These are phyloP conservation scores for Phycomyces nitens DNA, from an alignment of 192 early-diverging fungal species.

Conservation along the genomic window DNA sequence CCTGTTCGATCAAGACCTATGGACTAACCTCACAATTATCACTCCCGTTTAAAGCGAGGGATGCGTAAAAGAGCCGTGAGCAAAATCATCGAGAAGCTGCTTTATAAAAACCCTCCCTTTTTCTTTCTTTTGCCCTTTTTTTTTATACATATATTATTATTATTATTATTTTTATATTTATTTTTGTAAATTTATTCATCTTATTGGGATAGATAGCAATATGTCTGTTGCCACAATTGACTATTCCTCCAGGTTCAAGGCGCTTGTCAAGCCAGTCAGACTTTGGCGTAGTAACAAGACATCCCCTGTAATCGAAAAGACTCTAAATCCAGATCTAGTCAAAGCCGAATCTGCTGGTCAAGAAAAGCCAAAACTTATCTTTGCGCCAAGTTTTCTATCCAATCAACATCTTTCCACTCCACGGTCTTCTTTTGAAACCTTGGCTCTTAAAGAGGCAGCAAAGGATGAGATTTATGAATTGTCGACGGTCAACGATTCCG, in stretches of 20 bases:
- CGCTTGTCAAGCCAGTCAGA: background rate
- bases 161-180: background rate
- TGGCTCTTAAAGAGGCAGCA: constrained; percentile 5
- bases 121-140: too few species aligned
- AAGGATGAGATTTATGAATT: constrained; percentile 27
- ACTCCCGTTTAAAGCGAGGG: too few species aligned
- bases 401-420: too few species aligned
- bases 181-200: constrained; percentile 7
- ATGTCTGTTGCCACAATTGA: background rate
- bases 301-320: background rate
- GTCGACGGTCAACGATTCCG: constrained; percentile 32
- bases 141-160: constrained; percentile 1
- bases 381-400: too few species aligned
- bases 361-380: too few species aligned
- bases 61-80: too few species aligned
- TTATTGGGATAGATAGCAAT: background rate
- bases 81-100: too few species aligned
- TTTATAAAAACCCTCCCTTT: too few species aligned
- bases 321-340: too few species aligned
- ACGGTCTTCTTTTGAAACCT: background rate
- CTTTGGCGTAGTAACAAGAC: constrained; percentile 9
- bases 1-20: too few species aligned
- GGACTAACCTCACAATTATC: too few species aligned
- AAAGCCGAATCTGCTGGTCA: too few species aligned
- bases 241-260: background rate